Conservation (phyloP, 306 rosid species). For the Quercus ilex region DNA sequence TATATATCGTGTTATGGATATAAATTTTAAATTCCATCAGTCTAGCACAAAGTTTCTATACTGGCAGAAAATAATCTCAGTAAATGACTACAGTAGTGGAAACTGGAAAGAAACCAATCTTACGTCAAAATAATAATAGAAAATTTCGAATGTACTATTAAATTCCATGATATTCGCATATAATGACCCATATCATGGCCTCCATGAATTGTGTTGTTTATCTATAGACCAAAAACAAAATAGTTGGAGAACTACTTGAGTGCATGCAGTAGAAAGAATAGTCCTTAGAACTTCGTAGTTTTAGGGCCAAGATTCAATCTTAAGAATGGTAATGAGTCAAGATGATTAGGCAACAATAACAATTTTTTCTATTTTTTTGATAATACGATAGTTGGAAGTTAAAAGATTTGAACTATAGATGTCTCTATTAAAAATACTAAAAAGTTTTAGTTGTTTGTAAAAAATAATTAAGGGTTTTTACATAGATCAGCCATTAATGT, state of each 20-base stretch:
- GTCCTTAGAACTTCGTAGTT: not conserved
- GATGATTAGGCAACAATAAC: no score
- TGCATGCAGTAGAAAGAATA: not conserved
- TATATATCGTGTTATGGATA: not conserved
- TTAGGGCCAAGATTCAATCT: not conserved
- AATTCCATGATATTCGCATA: not conserved
- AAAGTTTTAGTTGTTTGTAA: no score
- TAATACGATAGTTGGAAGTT: no score
- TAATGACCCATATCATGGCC: not conserved
- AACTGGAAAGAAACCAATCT: not conserved
- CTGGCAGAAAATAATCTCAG: not conserved
- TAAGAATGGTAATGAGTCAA: no score
- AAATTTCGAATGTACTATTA: not conserved
- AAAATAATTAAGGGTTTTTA: no score
- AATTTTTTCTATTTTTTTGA: no score
- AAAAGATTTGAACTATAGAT: no score
- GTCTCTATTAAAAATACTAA: no score
- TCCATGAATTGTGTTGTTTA: no score
- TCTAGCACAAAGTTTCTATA: not conserved
- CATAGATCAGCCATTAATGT: no score
- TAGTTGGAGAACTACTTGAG: not conserved
- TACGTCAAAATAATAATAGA: not conserved
- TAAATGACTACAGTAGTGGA: not conserved
- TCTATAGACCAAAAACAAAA: not conserved
- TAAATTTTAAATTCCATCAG: not conserved